Evolutionary conservation across 225 moss, liverwort and hornwort genomes (phyloP), one percentile per base, ranked within the genome.

Genomic region (Pseudisothecium myosuroides): DNA sequence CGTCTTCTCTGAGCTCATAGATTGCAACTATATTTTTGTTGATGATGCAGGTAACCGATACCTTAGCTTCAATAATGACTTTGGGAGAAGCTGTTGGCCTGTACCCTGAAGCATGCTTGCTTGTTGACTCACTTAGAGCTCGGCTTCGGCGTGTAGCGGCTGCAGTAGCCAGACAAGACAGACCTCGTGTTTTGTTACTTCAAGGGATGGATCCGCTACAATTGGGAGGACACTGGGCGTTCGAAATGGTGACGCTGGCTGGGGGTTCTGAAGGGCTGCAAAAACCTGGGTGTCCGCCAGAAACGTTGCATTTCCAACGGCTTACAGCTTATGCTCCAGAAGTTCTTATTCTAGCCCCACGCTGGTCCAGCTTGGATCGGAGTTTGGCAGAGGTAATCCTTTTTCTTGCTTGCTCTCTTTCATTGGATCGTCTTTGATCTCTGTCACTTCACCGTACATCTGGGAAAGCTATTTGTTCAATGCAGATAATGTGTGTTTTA

Each of bases 181-280:
- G 94, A 83, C 95, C 95, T 61, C 93, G 95, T 39, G 94, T 95
- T 54, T 84, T 96, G 84, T 83, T 96, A 68, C 88, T 96, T 45
- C 95, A 95, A 87, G 92, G 95, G 69, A 87, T 96, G 76, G 95
- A 96, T 90, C 94, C 94, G 18, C 80, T 96, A 9, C 84, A 92
- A 80, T 81, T 96, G 88, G 95, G 95, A 74, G 95, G 95, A 62
- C 95, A 95, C 80, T 96, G 95, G 95, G 90, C 94, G 24, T 94
- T 90, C 52, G 95, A 96, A 90, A 95, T 96, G 95, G 94, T 92
- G 84, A 90, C 91, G 77, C 75, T 96, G 68, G 92, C 95, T 74
- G 95, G 95, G 83, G 95, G 95, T 63, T 92, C 89, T 56, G 95
- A 96, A 88, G 94, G 91, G 59, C 86, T 96, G 17, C 95, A 96